Evolutionary conservation across 495 filamentous ascomycete genomes (phyloP).

Genomic region (Aspergillus ellipticus): DNA sequence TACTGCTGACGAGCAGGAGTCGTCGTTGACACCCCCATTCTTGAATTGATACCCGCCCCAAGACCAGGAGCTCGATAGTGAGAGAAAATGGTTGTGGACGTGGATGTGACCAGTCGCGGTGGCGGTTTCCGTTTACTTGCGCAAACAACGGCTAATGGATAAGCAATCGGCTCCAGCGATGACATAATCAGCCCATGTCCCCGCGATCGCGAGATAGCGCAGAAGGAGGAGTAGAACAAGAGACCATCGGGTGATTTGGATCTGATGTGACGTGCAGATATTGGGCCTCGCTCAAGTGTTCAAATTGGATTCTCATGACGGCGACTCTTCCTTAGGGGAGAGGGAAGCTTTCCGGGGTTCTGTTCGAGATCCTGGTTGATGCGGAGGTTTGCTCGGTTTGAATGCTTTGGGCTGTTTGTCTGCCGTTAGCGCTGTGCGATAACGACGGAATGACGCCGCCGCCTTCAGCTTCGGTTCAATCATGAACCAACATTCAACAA

Average conservation of each 20-base stretch:
- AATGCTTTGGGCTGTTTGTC: conserved; percentile 24
- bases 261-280: too few species aligned
- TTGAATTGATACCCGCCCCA: background rate
- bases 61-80: background rate
- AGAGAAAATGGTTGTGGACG: background rate
- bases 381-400: conserved; percentile 27
- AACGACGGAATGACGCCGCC: conserved; percentile 17
- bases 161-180: background rate
- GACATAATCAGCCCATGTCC: background rate
- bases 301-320: too few species aligned
- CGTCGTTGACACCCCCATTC: background rate
- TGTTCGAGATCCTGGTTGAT: background rate
- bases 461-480: background rate
- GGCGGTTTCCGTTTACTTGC: background rate
- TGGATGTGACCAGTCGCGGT: background rate
- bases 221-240: background rate
- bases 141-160: background rate
- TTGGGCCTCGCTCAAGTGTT: too few species aligned
- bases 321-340: background rate
- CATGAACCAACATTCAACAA: too few species aligned
- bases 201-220: background rate
- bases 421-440: background rate
- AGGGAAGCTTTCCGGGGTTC: background rate
- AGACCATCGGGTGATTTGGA: too few species aligned
- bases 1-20: background rate